Conservation (phyloP, 2,329 filamentous ascomycete species). For the Lecanosticta acicola region DNA sequence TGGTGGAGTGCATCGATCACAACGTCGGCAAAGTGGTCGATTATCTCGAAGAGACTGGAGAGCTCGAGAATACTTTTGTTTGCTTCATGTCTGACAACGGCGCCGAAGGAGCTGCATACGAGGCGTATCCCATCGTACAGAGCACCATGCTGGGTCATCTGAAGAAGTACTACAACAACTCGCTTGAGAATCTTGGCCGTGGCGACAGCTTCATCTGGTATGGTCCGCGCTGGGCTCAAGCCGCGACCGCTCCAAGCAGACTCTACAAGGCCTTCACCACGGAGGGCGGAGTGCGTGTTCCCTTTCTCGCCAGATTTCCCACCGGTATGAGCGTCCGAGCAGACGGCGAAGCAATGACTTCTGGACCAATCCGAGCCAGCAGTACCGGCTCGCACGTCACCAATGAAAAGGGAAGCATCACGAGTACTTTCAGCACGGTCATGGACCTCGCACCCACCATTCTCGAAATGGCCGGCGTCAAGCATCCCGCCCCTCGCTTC, state of each 20-base stretch:
- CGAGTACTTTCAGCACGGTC: conserved; percentile 46
- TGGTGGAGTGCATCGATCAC: conserved; percentile 58
- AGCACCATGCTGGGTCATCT: conserved; percentile 51
- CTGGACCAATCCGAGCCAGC: conserved; percentile 42
- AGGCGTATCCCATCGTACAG: conserved; percentile 54
- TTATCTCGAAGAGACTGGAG: conserved; percentile 51
- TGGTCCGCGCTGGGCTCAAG: conserved; percentile 52
- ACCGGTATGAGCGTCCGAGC: conserved; percentile 12
- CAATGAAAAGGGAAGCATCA: conserved; percentile 36
- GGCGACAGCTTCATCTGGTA: conserved; percentile 57
- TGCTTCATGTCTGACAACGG: conserved; percentile 61
- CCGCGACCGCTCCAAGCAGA: conserved; percentile 47
- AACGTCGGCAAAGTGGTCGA: conserved; percentile 56
- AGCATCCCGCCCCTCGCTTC: conserved; percentile 51
- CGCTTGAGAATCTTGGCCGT: conserved; percentile 54
- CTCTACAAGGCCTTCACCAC: conserved; percentile 45
- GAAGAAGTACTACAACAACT: conserved; percentile 54
- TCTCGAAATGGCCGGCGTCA: conserved; percentile 44
- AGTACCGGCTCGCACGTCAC: conserved; percentile 22
- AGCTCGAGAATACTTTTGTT: conserved; percentile 60
- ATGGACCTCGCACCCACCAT: conserved; percentile 42
- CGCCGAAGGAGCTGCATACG: conserved; percentile 54
- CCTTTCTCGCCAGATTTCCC: conserved; percentile 44
- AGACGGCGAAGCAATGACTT: conserved; percentile 32
- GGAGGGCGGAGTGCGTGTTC: conserved; percentile 49